Evolutionary conservation across 768 basidiomycete species (phyloP), one percentile per base, ranked within the genome.

Genomic region (Tephrocybe sp.): DNA sequence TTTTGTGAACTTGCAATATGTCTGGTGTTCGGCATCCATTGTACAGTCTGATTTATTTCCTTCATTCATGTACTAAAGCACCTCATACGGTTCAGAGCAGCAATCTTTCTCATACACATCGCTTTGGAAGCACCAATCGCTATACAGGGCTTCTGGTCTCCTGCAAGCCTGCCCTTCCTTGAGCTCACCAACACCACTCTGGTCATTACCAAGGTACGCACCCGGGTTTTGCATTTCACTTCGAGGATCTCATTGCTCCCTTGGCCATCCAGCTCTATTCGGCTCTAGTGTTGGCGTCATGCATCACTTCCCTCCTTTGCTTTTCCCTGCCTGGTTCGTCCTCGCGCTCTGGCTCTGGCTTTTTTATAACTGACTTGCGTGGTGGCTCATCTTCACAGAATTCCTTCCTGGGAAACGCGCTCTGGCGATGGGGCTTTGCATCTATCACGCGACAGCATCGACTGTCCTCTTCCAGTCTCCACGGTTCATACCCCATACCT

Each of bases 351-450:
- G 23, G 15, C 24, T n/a, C 34, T n/a, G 11, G 10, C 12, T 18
- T 23, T 18, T 9, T 4, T 11, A 17, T 23, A 54, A 34, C 34
- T 26, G 5, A 32, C 42, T 8, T 24, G 5, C 11, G 18, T 17
- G 24, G 26, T 36, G 4, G 32, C 23, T 8, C 45, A n/a, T n/a
- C n/a, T n/a, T n/a, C 12, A 34, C 55, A 89, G 90, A 93, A 58
- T 91, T 88, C 66, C 70, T 93, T 2, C 91, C 90, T 0, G 90
- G 90, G 10, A 93, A 93, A 71, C 83, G 91, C 14, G 91, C 88
- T 0, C 67, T 93, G 8, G 91, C 87, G 2, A 84, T 93, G 24
- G 82, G 75, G 9, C 77, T 93, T 2, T 84, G 85, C 55, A 59
- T 91, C 12, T 93, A 93, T 65, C 90, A 93, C 65, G 83, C 75